Evolutionary conservation across 78 protist species (phyloP).

Genomic region (Acrasis kona): DNA sequence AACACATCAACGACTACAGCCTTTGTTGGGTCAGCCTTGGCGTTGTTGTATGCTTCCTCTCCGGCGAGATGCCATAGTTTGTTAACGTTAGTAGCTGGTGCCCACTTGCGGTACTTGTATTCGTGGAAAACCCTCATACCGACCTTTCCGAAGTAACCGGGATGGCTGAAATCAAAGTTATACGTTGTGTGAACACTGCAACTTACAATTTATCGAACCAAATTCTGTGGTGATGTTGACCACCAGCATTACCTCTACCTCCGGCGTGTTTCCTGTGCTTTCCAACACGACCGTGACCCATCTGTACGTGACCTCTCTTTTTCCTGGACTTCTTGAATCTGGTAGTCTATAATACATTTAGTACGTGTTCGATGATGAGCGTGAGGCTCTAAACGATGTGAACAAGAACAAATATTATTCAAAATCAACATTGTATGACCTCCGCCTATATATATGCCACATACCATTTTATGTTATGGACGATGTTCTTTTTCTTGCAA

Average conservation of each 20-base stretch:
- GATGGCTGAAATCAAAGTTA: too few species aligned
- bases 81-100: conserved; percentile 92
- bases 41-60: conserved; percentile 41
- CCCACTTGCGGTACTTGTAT: conserved; percentile 41
- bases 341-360: conserved; percentile 27
- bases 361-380: neutral
- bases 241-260: conserved; percentile 99
- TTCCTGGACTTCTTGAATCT: conserved; percentile 51
- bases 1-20: conserved; percentile 94
- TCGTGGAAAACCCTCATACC: conserved; percentile 97
- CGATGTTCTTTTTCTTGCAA: too few species aligned
- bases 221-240: conserved; percentile 95
- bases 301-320: conserved; percentile 68
- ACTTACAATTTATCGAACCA: conserved; percentile 87
- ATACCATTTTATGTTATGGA: too few species aligned
- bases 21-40: conserved; percentile 33
- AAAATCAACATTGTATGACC: too few species aligned
- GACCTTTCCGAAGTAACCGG: conserved; percentile 99
- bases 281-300: conserved; percentile 92
- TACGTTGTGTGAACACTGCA: too few species aligned
- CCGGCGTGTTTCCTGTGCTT: conserved; percentile 98
- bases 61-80: conserved; percentile 86
- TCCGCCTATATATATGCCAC: too few species aligned
- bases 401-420: too few species aligned
- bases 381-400: too few species aligned